Evolutionary conservation across 2,329 filamentous ascomycete species (phyloP).

Genomic region (Ambrosiella xylebori): DNA sequence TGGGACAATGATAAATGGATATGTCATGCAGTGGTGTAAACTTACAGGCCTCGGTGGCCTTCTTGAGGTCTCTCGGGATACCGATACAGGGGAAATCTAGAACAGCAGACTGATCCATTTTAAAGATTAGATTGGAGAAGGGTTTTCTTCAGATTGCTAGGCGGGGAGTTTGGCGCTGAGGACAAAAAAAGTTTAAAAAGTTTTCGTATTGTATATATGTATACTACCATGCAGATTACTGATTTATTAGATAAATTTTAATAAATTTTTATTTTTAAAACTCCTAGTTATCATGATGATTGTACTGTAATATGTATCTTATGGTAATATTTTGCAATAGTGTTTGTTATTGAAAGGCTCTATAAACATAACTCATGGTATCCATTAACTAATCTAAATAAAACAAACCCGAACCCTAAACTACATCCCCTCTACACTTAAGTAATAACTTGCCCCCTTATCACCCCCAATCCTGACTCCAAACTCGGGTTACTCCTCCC

Average conservation of each 20-base stretch:
- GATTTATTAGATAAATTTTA: no score
- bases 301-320: neutral
- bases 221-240: no score
- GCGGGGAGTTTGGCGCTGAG: no score
- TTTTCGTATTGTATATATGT: no score
- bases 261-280: no score
- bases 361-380: neutral
- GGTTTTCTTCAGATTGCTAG: neutral
- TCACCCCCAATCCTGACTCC: constrained; percentile 1
- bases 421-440: neutral
- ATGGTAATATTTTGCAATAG: neutral
- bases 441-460: neutral
- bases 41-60: constrained; percentile 87
- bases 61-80: constrained; percentile 97
- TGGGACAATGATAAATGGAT: constrained; percentile 2
- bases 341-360: neutral
- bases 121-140: constrained; percentile 20
- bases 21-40: constrained; percentile 15
- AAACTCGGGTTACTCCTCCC: constrained; percentile 7
- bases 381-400: neutral
- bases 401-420: neutral
- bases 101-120: constrained; percentile 54
- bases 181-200: no score
- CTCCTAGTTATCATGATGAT: no score
- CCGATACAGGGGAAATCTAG: constrained; percentile 99